Evolutionary conservation across 495 filamentous ascomycete species (phyloP).

Genomic region (Podospora conica): DNA sequence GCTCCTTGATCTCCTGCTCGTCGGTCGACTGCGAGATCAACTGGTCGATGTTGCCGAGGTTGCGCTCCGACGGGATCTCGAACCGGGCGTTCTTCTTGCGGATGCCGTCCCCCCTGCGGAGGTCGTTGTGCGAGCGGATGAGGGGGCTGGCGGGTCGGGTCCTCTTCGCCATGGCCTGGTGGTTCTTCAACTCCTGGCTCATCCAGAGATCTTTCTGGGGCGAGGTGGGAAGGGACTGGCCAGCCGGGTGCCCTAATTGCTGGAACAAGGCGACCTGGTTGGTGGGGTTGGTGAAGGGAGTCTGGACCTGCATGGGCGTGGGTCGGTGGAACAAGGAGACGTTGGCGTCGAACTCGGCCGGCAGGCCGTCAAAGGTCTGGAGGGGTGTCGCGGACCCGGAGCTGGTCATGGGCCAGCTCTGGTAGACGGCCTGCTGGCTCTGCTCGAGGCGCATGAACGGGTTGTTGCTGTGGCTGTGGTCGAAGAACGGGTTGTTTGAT

Average conservation of each 20-base stretch:
- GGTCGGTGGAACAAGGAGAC: constrained; percentile 46
- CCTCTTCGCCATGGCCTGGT: constrained; percentile 60
- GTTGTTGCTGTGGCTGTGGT: constrained; percentile 50
- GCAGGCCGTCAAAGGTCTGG: constrained; percentile 58
- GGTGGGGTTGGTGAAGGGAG: constrained; percentile 46
- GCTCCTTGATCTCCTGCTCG: constrained; percentile 92
- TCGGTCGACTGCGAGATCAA: constrained; percentile 83
- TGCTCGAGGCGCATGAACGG: constrained; percentile 55
- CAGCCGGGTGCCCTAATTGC: constrained; percentile 34
- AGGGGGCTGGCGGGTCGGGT: constrained; percentile 62
- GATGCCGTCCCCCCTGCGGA: constrained; percentile 82
- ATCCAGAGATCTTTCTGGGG: constrained; percentile 52
- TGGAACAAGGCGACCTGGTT: constrained; percentile 48
- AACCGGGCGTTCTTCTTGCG: constrained; percentile 99
- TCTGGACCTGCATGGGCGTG: constrained; percentile 42
- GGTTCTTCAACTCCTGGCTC: constrained; percentile 47
- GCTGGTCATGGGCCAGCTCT: constrained; percentile 58
- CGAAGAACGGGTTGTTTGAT: constrained; percentile 58
- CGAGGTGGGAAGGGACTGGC: constrained; percentile 42
- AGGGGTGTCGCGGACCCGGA: constrained; percentile 43
- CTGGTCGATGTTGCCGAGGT: constrained; percentile 89
- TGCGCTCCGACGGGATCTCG: constrained; percentile 92
- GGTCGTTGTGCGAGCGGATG: constrained; percentile 73
- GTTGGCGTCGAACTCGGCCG: constrained; percentile 54
- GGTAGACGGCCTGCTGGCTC: constrained; percentile 40